Evolutionary conservation across 495 filamentous ascomycete species (phyloP), one percentile per base, ranked within the genome.

Genomic region (Aspergillus egyptiacus): DNA sequence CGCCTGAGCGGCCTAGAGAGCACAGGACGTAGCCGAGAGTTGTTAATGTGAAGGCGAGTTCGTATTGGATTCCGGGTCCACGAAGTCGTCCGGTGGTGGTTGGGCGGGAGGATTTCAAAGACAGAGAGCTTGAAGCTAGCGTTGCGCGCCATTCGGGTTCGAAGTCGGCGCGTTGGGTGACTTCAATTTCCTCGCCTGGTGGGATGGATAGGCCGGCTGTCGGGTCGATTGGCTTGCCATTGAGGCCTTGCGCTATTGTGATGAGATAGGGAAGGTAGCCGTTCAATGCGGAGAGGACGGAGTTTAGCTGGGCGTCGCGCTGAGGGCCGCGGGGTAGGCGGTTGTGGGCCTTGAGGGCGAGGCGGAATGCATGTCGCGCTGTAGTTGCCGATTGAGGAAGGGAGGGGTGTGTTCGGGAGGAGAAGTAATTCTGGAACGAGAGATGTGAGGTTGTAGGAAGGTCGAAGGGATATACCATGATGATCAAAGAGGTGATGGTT

Each of bases 391-490:
- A 74, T 41, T 88, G 75, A 8, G 87, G 87, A 9, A 96, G 77
- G 0, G 91, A 91, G 6, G 91, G 89, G 61, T 95, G 91, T 2
- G 85, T 85, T 42, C 78, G 73, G 45, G 81, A 85, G 44, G 62
- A 71, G 58, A 91, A 81, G 68, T 74, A 82, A 15, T 80, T 70
- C 7, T 86, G 81, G 62, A 95, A 91, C 30, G 84, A 83, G 56
- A 91, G 80, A 34, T 81, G 74, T 2, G 87, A 93, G 18, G 90
- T 95, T 17, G 89, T 95, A 2, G 90, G 87, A 30, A 95, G 78
- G 25, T 75, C 71, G 58, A 91, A 94, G 15, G 84, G 82, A 64
- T 84, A 96, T 34, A 91, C 89, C 91, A 96, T 95, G 25, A 50
- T 78, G 63, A 44, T 48, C 28, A 24, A 25, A 51, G 46, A 53